A percentile compares a stretch with the other conserved stretches of the same genome.
These are phyloP conservation scores for Starmera dryadoides DNA, from an alignment of 805 yeast species.

Conservation along the genomic window DNA sequence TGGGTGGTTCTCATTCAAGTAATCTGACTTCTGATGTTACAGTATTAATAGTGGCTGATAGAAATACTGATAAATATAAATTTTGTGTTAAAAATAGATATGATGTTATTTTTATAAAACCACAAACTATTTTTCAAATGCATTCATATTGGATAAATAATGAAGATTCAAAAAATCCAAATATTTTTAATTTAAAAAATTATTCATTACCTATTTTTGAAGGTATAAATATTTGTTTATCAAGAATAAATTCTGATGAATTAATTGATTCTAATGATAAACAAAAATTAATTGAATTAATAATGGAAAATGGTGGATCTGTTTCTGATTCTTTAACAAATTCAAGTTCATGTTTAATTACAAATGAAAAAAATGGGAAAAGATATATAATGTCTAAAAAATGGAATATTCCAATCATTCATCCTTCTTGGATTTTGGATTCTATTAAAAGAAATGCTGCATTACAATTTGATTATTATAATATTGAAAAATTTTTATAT, in stretches of 20 bases:
- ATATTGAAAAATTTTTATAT: conserved; percentile 15
- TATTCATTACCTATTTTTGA: conserved; percentile 36
- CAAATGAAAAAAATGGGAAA: conserved; percentile 44
- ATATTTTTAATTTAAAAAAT: conserved; percentile 15
- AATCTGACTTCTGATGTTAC: conserved; percentile 58
- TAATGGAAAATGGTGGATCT: conserved; percentile 41
- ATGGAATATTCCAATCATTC: conserved; percentile 33
- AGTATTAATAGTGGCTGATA: conserved; percentile 51
- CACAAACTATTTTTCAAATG: conserved; percentile 35
- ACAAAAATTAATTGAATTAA: conserved; percentile 24
- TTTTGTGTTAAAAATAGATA: conserved; percentile 42
- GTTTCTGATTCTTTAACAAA: conserved; percentile 43
- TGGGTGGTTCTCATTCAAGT: conserved; percentile 54
- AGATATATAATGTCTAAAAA: conserved; percentile 39
- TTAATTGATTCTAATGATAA: conserved; percentile 20
- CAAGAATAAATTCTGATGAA: conserved; percentile 24
- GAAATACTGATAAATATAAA: conserved; percentile 47
- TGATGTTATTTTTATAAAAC: conserved; percentile 50
- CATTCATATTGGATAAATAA: conserved; percentile 50
- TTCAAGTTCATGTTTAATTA: conserved; percentile 36
- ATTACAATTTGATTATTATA: conserved; percentile 23
- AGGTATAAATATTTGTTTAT: conserved; percentile 29
- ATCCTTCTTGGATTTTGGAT: conserved; percentile 35
- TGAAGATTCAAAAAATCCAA: conserved; percentile 26
- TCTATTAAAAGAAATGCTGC: conserved; percentile 31